Base-by-base conservation (phyloP, 1,139 yeast genomes). In the Hyphopichia pseudoburtonii region DNA sequence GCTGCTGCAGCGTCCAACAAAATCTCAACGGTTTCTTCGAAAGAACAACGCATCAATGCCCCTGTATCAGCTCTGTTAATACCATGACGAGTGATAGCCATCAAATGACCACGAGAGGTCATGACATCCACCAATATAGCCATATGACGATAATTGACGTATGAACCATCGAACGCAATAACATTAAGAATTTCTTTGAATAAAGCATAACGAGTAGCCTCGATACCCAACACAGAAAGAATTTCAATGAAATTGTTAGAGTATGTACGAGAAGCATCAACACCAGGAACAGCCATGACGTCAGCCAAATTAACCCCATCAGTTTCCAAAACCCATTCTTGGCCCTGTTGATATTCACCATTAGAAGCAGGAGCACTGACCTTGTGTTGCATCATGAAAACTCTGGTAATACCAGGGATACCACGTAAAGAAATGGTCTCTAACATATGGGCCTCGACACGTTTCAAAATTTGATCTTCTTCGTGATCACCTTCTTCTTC, bases 41-140 rank as follows among this genome's bases (percentile, higher is more conserved):
- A 94, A 36, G 98, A 92, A 73, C 97, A 92, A 67, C 98, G 82
- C 98, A 94, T 94, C 58, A 94, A 76, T 1, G 98, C 98, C 69
- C 98, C 98, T 24, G 98, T 94, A 50, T 92, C 97, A 26, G 96
- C 87, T 69, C 98, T 84, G 64, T 94, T 94, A 66, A 94, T 92
- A 78, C 99, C 99, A 62, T 92, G 98, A 78, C 99, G 95, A 36
- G 98, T 92, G 54, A 94, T 92, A 26, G 98, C 97, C 88, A 94
- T 92, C 66, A 94, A 76, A 59, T 92, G 96, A 57, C 99, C 99
- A 63, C 96, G 86, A 34, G 96, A 86, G 2, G 99, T 94, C 99
- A 94, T 94, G 22, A 90, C 95, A 71, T 94, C 99, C 41, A 92
- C 97, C 55, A 94, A 76, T 53, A 94, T 72, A 2, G 98, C 97